These are phyloP conservation scores for Syncephalis plumigaleata DNA, from an alignment of 371 early-diverging fungal species.

Conservation along the genomic window DNA sequence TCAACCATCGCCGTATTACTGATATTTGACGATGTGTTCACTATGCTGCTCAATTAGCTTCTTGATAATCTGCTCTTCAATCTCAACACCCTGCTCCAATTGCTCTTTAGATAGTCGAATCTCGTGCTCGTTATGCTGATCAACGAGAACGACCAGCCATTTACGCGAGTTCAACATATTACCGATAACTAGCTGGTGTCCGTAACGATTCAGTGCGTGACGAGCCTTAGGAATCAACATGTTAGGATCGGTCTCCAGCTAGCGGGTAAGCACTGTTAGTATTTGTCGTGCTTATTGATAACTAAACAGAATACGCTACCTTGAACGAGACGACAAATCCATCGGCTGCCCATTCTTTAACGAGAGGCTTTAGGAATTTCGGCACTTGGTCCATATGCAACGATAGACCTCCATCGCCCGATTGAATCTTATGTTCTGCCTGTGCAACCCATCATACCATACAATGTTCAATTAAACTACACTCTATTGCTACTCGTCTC, in stretches of 20 bases:
- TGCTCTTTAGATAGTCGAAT: slow-evolving; percentile 39
- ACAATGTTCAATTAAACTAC: not conserved
- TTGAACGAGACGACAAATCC: slow-evolving; percentile 93
- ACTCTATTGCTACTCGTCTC: not conserved
- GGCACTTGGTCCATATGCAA: slow-evolving; percentile 90
- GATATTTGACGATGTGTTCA: too few relatives aligned
- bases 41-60: slow-evolving; percentile 54
- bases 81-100: slow-evolving; percentile 42
- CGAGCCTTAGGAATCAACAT: slow-evolving; percentile 68
- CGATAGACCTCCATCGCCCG: slow-evolving; percentile 61
- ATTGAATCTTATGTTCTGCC: slow-evolving; percentile 93
- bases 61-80: slow-evolving; percentile 70
- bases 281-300: not conserved
- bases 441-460: slow-evolving; percentile 12
- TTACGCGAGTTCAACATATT: slow-evolving; percentile 85
- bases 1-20: too few relatives aligned
- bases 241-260: slow-evolving; percentile 83
- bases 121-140: slow-evolving; percentile 26
- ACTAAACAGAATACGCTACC: slow-evolving; percentile 15
- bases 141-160: slow-evolving; percentile 58
- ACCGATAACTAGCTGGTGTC: slow-evolving; percentile 93
- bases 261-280: not conserved
- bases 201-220: slow-evolving; percentile 66
- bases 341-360: slow-evolving; percentile 72
- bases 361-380: slow-evolving; percentile 84